phyloP scores from a whole-genome alignment of 352 stramenopile genomes.

The Peronospora belbahrii region DNA sequence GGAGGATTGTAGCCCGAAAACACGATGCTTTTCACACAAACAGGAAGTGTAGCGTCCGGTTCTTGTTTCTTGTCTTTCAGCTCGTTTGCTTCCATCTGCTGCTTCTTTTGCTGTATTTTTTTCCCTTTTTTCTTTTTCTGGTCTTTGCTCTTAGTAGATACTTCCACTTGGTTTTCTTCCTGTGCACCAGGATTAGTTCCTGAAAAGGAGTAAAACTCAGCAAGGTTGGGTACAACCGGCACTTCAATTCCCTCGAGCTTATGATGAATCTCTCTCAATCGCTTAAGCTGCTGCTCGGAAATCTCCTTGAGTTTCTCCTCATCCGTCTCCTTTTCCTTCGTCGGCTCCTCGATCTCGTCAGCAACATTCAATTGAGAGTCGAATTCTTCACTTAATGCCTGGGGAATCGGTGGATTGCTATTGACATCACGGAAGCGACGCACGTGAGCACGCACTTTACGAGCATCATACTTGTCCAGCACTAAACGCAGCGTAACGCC shows the following conservation, averaged over 20 bases:
- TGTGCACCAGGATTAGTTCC: slow-evolving; percentile 1
- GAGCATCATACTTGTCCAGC: slow-evolving; percentile 81
- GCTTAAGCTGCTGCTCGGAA: slow-evolving; percentile 73
- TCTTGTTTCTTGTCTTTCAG: slow-evolving; percentile 29
- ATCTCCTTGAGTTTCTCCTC: slow-evolving; percentile 67
- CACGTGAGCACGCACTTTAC: slow-evolving; percentile 77
- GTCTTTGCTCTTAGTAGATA: slow-evolving; percentile 27
- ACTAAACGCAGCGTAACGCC: slow-evolving; percentile 67
- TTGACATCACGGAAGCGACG: slow-evolving; percentile 78
- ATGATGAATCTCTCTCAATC: slow-evolving; percentile 72
- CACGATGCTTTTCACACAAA: slow-evolving; percentile 86
- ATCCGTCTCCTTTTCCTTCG: slow-evolving; percentile 17
- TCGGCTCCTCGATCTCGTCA: slow-evolving; percentile 12
- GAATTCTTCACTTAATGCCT: slow-evolving; percentile 15
- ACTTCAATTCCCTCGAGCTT: slow-evolving; percentile 73
- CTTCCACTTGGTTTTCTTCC: slow-evolving; percentile 15
- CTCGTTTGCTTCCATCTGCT: slow-evolving; percentile 23
- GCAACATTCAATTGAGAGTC: slow-evolving; percentile 20
- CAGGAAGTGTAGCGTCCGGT: slow-evolving; percentile 55
- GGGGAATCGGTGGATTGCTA: slow-evolving; percentile 77
- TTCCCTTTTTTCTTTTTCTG: slow-evolving; percentile 40
- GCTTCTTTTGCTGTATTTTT: slow-evolving; percentile 26
- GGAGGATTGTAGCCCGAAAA: slow-evolving; percentile 93
- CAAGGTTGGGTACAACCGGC: slow-evolving; percentile 51
- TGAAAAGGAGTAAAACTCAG: slow-evolving; percentile 62